A percentile compares a stretch with the other conserved stretches of the same genome.
phyloP scores from a whole-genome alignment of 169 alveolate species.

The Plasmodium knowlesi region DNA sequence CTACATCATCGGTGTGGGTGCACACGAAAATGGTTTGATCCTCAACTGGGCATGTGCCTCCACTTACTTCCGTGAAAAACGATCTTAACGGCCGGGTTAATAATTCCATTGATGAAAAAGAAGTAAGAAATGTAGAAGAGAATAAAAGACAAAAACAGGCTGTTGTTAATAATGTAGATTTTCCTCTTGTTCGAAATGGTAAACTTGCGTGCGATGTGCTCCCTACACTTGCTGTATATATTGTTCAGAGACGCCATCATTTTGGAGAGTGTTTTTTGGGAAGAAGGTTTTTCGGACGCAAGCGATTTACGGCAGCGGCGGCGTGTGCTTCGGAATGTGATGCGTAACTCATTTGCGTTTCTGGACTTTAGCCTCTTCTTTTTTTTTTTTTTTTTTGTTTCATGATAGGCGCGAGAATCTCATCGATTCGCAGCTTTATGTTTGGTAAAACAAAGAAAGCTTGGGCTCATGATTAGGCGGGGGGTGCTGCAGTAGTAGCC shows the following conservation, averaged over 20 bases:
- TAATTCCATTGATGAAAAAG: conserved; percentile 59
- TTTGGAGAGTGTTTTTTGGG: background rate
- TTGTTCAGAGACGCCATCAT: background rate
- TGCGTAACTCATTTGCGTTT: background rate
- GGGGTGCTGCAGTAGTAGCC: background rate
- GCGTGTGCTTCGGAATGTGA: background rate
- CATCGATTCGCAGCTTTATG: background rate
- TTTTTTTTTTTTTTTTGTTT: background rate
- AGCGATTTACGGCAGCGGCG: background rate
- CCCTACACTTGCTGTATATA: background rate
- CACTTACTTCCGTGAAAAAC: conserved; percentile 71
- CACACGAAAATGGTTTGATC: background rate
- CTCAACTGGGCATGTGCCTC: background rate
- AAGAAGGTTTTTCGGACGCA: background rate
- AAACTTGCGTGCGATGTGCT: conserved; percentile 1
- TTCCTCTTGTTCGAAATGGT: conserved; percentile 5
- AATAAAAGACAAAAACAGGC: conserved; percentile 47
- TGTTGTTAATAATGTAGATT: conserved; percentile 15
- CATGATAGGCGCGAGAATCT: background rate
- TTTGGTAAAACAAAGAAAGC: background rate
- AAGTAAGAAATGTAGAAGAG: conserved; percentile 54
- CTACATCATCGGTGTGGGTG: background rate
- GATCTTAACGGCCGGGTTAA: conserved; percentile 59
- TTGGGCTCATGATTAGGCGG: background rate
- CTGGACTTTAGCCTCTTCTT: background rate